phyloP scores from a whole-genome alignment of 2,329 filamentous ascomycete genomes.

The Fusarium foetens region DNA sequence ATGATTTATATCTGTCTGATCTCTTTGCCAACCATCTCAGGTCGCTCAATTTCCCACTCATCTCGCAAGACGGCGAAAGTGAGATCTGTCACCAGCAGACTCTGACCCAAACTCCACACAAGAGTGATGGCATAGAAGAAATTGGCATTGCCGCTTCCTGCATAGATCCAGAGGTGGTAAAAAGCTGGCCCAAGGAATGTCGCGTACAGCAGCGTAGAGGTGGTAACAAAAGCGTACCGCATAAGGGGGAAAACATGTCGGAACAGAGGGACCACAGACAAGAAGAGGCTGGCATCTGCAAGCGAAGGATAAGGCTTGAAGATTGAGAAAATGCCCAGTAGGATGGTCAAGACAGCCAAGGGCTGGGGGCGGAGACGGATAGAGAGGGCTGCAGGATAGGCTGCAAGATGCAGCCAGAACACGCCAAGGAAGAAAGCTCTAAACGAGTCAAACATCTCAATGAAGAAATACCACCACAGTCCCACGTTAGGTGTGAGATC shows the following conservation, averaged over 20 bases:
- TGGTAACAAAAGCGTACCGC: slow-evolving; percentile 90
- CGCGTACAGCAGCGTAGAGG: slow-evolving; percentile 85
- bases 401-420: slow-evolving; percentile 94
- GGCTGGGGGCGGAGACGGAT: slow-evolving; percentile 87
- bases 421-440: slow-evolving; percentile 96
- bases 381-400: slow-evolving; percentile 87
- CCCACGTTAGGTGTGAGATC: slow-evolving; percentile 96
- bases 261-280: slow-evolving; percentile 85
- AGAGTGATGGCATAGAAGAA: slow-evolving; percentile 99
- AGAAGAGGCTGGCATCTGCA: slow-evolving; percentile 86
- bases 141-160: slow-evolving; percentile 96
- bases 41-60: slow-evolving; percentile 92
- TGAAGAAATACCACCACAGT: slow-evolving; percentile 99
- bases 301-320: slow-evolving; percentile 98
- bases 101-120: slow-evolving; percentile 95
- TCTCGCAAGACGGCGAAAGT: slow-evolving; percentile 90
- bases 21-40: slow-evolving; percentile 89
- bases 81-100: slow-evolving; percentile 85
- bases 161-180: slow-evolving; percentile 98
- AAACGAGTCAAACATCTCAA: slow-evolving; percentile 99
- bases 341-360: slow-evolving; percentile 82
- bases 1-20: slow-evolving; percentile 77
- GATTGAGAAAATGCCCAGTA: slow-evolving; percentile 89
- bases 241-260: slow-evolving; percentile 93
- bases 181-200: slow-evolving; percentile 92